Evolutionary conservation across 257 asterid species (phyloP).

Genomic region (Forsythia viridissima): DNA sequence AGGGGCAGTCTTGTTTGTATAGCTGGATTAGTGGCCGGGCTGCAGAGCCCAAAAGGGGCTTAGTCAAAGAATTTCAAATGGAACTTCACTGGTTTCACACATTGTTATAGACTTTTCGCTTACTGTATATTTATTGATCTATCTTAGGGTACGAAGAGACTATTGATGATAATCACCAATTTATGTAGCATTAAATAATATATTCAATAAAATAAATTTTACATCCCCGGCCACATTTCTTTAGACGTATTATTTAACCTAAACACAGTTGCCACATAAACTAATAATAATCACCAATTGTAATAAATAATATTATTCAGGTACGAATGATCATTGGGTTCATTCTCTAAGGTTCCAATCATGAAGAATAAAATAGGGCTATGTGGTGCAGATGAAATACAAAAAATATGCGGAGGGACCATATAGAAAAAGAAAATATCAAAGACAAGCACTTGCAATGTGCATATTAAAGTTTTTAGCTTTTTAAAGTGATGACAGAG

Average conservation of each 20-base stretch:
- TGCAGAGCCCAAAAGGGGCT: neutral
- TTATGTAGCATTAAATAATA: too few relatives aligned
- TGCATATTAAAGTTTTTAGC: neutral
- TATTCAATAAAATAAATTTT: too few relatives aligned
- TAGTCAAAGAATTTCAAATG: slow-evolving; percentile 32
- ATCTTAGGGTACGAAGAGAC: too few relatives aligned
- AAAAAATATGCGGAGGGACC: neutral
- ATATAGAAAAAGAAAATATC: neutral
- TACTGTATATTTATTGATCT: neutral
- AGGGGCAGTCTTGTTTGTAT: slow-evolving; percentile 25
- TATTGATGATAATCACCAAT: too few relatives aligned
- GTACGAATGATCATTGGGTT: too few relatives aligned
- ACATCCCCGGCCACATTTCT: too few relatives aligned
- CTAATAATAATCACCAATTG: too few relatives aligned
- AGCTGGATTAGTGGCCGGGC: slow-evolving; percentile 37
- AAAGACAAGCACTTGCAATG: neutral
- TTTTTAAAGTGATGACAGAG: neutral
- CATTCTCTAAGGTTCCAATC: neutral
- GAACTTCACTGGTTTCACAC: slow-evolving; percentile 25
- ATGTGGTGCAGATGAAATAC: neutral
- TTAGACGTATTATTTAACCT: too few relatives aligned
- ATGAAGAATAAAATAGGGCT: neutral
- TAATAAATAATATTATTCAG: too few relatives aligned
- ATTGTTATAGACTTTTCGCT: neutral
- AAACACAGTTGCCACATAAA: too few relatives aligned